Evolutionary conservation across 805 yeast genomes (phyloP).

Genomic region (Pichia ethanolica): DNA sequence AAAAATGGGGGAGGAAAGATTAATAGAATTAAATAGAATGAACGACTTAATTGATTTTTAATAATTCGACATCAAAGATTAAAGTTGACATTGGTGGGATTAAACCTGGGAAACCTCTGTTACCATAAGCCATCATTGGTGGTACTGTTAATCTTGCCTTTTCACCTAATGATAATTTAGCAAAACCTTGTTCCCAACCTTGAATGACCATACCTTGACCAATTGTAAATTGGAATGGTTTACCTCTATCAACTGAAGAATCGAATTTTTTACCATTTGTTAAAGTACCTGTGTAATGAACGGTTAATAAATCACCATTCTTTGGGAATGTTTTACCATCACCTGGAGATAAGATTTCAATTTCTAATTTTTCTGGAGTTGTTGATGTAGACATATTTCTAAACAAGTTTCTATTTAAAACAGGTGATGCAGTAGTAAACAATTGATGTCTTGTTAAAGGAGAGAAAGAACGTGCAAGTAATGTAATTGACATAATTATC

Average conservation of each 20-base stretch:
- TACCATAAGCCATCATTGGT: slow-evolving; percentile 89
- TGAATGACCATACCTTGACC: slow-evolving; percentile 95
- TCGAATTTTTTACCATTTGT: slow-evolving; percentile 95
- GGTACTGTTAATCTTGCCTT: slow-evolving; percentile 90
- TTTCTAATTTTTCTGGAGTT: slow-evolving; percentile 21
- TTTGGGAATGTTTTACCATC: slow-evolving; percentile 85
- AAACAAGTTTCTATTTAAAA: slow-evolving; percentile 1
- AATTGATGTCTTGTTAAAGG: neutral
- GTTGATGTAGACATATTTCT: neutral
- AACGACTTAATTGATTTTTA: slow-evolving; percentile 39
- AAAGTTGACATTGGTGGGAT: slow-evolving; percentile 96
- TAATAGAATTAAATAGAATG: neutral
- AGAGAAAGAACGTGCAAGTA: neutral
- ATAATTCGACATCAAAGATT: slow-evolving; percentile 74
- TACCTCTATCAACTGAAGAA: slow-evolving; percentile 90
- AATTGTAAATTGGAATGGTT: slow-evolving; percentile 88
- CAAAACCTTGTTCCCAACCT: slow-evolving; percentile 96
- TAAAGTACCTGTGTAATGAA: slow-evolving; percentile 92
- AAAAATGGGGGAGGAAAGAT: neutral
- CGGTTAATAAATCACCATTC: slow-evolving; percentile 81
- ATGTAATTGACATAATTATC: neutral
- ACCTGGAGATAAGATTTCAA: slow-evolving; percentile 38
- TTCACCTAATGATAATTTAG: slow-evolving; percentile 87
- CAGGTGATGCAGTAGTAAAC: neutral
- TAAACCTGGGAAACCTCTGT: slow-evolving; percentile 91